phyloP scores from a whole-genome alignment of 1,139 yeast species.

The Geotrichum australiense region DNA sequence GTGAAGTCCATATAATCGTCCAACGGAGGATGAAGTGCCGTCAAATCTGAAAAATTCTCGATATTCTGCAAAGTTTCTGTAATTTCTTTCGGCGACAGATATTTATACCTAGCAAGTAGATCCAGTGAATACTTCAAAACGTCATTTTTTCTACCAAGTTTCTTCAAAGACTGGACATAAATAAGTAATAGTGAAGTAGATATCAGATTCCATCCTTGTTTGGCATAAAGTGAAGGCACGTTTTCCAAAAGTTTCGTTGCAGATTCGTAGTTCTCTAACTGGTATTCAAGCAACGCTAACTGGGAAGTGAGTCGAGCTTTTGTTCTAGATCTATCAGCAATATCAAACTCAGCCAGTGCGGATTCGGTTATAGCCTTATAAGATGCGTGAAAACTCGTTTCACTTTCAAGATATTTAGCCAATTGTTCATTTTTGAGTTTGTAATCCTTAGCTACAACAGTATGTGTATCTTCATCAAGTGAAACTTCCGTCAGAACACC shows the following conservation, averaged over 20 bases:
- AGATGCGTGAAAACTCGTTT: constrained; percentile 32
- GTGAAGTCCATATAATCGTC: constrained; percentile 14
- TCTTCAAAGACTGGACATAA: constrained; percentile 62
- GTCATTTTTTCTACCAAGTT: constrained; percentile 32
- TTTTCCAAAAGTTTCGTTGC: constrained; percentile 59
- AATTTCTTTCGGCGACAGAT: constrained; percentile 19
- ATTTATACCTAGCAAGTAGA: constrained; percentile 27
- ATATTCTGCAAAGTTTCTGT: constrained; percentile 22
- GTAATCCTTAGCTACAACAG: constrained; percentile 19
- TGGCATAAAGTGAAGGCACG: constrained; percentile 59
- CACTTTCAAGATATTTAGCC: constrained; percentile 22
- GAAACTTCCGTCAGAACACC: constrained; percentile 41
- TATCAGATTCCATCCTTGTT: constrained; percentile 51
- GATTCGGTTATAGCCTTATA: constrained; percentile 40
- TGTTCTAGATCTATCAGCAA: constrained; percentile 50
- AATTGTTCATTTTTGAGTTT: constrained; percentile 19
- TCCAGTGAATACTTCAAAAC: constrained; percentile 29
- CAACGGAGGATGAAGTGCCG: constrained; percentile 12
- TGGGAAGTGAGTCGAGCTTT: constrained; percentile 77
- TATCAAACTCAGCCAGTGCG: constrained; percentile 43
- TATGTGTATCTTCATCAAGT: constrained; percentile 22
- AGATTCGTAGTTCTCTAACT: constrained; percentile 48
- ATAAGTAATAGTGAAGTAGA: constrained; percentile 59
- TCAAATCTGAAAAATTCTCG: constrained; percentile 15
- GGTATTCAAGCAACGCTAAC: constrained; percentile 63